These are phyloP conservation scores for Penicillium herquei DNA, from an alignment of 495 filamentous ascomycete species.

Conservation along the genomic window DNA sequence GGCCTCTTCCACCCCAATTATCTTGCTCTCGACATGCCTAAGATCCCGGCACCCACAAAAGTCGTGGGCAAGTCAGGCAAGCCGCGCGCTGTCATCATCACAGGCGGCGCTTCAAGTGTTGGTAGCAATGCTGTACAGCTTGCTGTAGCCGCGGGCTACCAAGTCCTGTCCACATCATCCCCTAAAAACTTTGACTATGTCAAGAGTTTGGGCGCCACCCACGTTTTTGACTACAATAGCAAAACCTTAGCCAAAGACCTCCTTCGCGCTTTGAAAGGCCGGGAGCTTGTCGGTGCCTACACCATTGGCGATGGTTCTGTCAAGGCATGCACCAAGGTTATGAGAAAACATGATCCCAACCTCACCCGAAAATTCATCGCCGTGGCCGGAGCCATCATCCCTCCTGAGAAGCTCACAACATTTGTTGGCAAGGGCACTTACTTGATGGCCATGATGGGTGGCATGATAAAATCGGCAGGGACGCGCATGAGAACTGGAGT, in stretches of 20 bases:
- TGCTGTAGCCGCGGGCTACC: constrained; percentile 54
- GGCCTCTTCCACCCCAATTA: constrained; percentile 50
- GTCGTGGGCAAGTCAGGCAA: constrained; percentile 17
- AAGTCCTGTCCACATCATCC: constrained; percentile 56
- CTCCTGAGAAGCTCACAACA: not conserved
- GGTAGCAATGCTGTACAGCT: constrained; percentile 63
- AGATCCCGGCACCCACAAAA: constrained; percentile 2
- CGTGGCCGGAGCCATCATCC: constrained; percentile 1
- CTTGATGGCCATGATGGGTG: constrained; percentile 1
- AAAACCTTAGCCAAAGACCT: constrained; percentile 30
- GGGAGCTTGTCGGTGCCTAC: constrained; percentile 5
- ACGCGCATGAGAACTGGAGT: not conserved
- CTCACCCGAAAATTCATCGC: constrained; percentile 4
- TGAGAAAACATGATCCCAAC: not conserved
- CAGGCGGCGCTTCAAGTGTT: constrained; percentile 56
- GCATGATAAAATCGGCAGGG: not conserved
- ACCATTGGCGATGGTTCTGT: constrained; percentile 5
- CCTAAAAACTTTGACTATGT: constrained; percentile 53
- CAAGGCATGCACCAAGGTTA: not conserved
- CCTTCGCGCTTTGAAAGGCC: constrained; percentile 8
- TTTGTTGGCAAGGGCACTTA: constrained; percentile 2
- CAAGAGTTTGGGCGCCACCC: constrained; percentile 51
- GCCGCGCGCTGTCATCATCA: constrained; percentile 27
- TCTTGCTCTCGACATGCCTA: constrained; percentile 41
- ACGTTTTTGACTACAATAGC: constrained; percentile 58